phyloP scores from a whole-genome alignment of 345 rosid genomes.

The Eucalyptus pauciflora region DNA sequence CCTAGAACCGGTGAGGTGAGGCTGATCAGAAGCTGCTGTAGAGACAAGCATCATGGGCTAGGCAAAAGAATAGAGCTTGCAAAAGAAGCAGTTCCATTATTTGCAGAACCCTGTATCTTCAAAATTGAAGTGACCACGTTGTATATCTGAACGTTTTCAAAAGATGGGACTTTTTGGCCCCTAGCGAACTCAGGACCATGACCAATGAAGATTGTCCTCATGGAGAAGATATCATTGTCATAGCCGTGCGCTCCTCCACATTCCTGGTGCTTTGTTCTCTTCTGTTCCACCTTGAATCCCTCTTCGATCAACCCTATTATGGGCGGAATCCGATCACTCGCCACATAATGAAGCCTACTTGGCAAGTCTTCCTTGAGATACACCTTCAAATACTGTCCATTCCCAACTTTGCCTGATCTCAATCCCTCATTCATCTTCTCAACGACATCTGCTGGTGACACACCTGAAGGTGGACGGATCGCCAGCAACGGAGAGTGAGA shows the following conservation, averaged over 20 bases:
- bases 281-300: constrained; percentile 73
- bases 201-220: constrained; percentile 87
- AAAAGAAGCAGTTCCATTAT: constrained; percentile 62
- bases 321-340: constrained; percentile 65
- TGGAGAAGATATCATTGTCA: constrained; percentile 82
- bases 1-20: background rate
- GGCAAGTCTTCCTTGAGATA: constrained; percentile 86
- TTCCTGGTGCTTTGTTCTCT: constrained; percentile 34
- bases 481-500: constrained; percentile 66
- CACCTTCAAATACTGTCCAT: constrained; percentile 62
- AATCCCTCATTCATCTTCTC: constrained; percentile 80
- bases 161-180: constrained; percentile 81
- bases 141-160: constrained; percentile 89
- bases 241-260: constrained; percentile 96
- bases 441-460: constrained; percentile 30
- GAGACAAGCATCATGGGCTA: background rate
- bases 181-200: constrained; percentile 77
- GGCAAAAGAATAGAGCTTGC: constrained; percentile 38
- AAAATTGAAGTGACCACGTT: constrained; percentile 77
- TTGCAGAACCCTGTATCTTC: constrained; percentile 59
- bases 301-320: constrained; percentile 70
- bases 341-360: constrained; percentile 58
- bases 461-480: constrained; percentile 53
- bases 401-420: constrained; percentile 58
- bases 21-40: background rate